A percentile compares a stretch with the other conserved stretches of the same genome.
Conservation (phyloP, 768 basidiomycete species). For the Phylloporus sp. region DNA sequence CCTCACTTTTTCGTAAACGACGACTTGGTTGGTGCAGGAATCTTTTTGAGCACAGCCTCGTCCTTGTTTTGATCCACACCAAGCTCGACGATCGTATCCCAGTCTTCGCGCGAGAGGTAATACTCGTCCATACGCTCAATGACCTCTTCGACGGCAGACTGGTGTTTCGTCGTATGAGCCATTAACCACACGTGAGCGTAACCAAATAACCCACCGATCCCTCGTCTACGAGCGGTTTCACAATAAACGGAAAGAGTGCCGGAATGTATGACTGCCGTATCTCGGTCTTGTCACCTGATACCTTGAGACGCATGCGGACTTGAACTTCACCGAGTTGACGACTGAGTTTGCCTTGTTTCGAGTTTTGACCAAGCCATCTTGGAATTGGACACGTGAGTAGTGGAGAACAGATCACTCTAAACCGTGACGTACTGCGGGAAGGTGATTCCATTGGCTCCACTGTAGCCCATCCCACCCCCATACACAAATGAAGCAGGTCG, state of each 20-base stretch:
- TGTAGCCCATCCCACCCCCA: constrained; percentile 65
- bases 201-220: constrained; percentile 59
- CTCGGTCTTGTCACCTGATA: constrained; percentile 86
- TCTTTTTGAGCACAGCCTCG: constrained; percentile 76
- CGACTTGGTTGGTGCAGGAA: constrained; percentile 75
- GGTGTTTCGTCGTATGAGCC: neutral
- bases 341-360: constrained; percentile 78
- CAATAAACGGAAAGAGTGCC: constrained; percentile 75
- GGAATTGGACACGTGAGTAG: neutral
- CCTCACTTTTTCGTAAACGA: constrained; percentile 81
- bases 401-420: neutral
- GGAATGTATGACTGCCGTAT: constrained; percentile 92
- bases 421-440: constrained; percentile 80
- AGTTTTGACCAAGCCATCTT: constrained; percentile 98
- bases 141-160: constrained; percentile 67
- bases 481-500: constrained; percentile 82
- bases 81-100: constrained; percentile 93
- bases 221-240: constrained; percentile 69
- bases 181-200: neutral
- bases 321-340: constrained; percentile 88
- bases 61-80: constrained; percentile 81
- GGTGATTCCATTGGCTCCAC: constrained; percentile 59
- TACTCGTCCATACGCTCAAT: constrained; percentile 93
- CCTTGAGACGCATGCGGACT: constrained; percentile 90
- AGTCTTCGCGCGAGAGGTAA: constrained; percentile 89